Percentiles rank a stretch among this genome's conserved stretches.
Evolutionary conservation across 2,329 filamentous ascomycete species (phyloP).

Genomic region (Microcyclosporella mali): DNA sequence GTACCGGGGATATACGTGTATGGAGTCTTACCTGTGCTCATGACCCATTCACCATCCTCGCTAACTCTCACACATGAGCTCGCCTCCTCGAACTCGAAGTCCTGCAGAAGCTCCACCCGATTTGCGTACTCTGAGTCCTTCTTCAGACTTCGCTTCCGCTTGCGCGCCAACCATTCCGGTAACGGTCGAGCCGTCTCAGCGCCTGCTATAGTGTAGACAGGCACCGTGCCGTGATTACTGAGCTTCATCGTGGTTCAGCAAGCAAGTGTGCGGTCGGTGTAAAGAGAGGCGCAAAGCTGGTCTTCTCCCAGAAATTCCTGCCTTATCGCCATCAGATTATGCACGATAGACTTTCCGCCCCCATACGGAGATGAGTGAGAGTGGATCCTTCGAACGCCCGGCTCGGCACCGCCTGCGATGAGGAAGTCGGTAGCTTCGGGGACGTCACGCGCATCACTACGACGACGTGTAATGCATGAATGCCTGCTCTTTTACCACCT

Average conservation of each 20-base stretch:
- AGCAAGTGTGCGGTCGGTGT: no score
- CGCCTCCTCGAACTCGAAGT: conserved; percentile 96
- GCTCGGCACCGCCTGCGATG: no score
- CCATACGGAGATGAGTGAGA: no score
- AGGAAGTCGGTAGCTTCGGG: no score
- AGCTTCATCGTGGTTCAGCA: conserved; percentile 55
- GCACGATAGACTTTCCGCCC: no score
- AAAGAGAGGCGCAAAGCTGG: neutral
- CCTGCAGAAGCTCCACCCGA: conserved; percentile 88
- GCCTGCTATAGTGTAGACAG: conserved; percentile 92
- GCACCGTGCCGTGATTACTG: conserved; percentile 72
- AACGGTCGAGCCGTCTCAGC: conserved; percentile 79
- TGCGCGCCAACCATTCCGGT: conserved; percentile 89
- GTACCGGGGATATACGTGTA: neutral
- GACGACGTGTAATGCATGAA: no score
- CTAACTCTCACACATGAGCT: conserved; percentile 84
- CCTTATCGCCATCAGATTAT: no score
- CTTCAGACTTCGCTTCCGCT: conserved; percentile 85
- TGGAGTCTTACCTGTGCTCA: conserved; percentile 68
- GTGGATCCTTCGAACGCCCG: no score
- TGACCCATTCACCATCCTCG: conserved; percentile 94
- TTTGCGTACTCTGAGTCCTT: conserved; percentile 89
- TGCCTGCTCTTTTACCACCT: no score
- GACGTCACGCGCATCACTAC: no score
- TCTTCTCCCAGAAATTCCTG: no score